Conservation (phyloP, 2,329 filamentous ascomycete genomes). For the Phaeosphaeriaceae sp. region DNA sequence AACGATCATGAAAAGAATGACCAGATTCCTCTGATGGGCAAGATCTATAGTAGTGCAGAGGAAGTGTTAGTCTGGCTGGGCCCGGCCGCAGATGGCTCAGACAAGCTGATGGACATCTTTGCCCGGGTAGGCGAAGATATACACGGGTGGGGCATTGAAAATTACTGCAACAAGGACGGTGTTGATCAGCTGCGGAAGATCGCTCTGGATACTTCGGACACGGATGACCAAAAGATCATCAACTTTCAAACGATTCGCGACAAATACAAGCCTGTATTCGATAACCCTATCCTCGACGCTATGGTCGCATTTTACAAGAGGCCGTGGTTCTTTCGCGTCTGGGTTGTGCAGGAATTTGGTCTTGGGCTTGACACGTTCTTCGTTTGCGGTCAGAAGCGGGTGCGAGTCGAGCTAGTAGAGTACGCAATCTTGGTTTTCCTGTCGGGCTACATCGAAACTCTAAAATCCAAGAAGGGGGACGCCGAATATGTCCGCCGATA, state of each 20-base stretch:
- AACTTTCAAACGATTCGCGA: neutral
- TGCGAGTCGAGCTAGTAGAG: no score
- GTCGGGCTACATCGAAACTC: no score
- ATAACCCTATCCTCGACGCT: neutral
- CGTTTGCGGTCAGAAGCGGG: neutral
- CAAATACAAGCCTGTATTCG: neutral
- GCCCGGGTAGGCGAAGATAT: no score
- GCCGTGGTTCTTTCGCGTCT: neutral
- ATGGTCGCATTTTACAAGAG: neutral
- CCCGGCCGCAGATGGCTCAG: neutral
- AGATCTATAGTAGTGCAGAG: neutral
- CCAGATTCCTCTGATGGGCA: neutral
- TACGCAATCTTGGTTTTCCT: no score
- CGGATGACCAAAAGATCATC: neutral
- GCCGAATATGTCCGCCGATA: no score
- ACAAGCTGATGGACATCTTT: neutral
- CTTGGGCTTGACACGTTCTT: neutral
- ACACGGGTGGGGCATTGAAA: no score
- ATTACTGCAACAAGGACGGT: no score
- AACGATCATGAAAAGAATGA: neutral
- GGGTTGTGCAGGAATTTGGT: neutral
- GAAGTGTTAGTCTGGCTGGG: constrained; percentile 5
- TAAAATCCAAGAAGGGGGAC: no score
- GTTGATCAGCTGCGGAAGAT: no score
- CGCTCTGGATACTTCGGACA: no score